phyloP scores from a whole-genome alignment of 805 yeast species.

The Kodamaea jinghongensis region DNA sequence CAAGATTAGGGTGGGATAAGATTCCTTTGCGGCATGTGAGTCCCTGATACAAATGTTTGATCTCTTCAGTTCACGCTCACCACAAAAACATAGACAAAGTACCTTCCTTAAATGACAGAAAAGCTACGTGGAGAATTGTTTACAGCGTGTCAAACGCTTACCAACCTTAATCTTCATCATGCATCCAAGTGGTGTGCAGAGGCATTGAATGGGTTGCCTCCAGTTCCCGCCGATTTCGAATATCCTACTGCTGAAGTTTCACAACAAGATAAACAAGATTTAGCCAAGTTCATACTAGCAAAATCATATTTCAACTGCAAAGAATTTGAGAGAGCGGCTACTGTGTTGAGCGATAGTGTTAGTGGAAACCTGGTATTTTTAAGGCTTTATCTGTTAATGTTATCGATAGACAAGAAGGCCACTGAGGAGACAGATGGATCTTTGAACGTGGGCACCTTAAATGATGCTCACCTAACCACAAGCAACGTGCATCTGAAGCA shows the following conservation, averaged over 20 bases:
- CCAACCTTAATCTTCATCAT: conserved; percentile 58
- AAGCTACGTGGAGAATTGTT: conserved; percentile 24
- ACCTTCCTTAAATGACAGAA: not conserved
- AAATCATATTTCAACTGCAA: conserved; percentile 73
- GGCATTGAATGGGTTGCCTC: conserved; percentile 62
- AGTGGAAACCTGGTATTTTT: conserved; percentile 59
- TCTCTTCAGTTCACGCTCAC: too few species aligned
- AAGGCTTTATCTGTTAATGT: conserved; percentile 62
- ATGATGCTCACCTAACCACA: conserved; percentile 19
- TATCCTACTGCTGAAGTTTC: conserved; percentile 14
- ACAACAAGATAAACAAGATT: conserved; percentile 36
- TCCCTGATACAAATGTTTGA: too few species aligned
- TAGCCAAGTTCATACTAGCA: conserved; percentile 56
- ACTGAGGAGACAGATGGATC: conserved; percentile 74
- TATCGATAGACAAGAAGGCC: conserved; percentile 73
- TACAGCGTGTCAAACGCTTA: conserved; percentile 36
- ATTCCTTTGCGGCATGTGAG: too few species aligned
- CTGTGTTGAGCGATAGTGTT: conserved; percentile 49
- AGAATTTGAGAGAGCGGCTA: conserved; percentile 79
- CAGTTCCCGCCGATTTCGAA: conserved; percentile 2
- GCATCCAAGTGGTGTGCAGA: conserved; percentile 85
- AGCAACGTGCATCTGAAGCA: conserved; percentile 29
- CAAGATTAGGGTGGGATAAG: too few species aligned
- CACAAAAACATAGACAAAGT: not conserved
- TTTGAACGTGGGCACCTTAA: conserved; percentile 35